phyloP scores from a whole-genome alignment of 2,329 filamentous ascomycete genomes.

The Xylariaceae sp. region DNA sequence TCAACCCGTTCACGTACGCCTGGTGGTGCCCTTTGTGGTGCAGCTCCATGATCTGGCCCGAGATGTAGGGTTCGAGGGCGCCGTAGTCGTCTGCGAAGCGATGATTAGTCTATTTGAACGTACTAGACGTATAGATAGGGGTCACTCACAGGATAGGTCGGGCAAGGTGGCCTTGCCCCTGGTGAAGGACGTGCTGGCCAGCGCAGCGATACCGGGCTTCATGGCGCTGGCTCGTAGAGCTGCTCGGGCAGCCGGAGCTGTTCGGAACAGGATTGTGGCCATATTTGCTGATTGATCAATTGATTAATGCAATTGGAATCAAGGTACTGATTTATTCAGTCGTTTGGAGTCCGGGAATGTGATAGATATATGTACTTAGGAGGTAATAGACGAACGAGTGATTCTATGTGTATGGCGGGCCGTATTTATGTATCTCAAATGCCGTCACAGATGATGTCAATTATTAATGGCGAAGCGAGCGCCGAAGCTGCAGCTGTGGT shows the following conservation, averaged over 20 bases:
- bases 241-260: slow-evolving; percentile 67
- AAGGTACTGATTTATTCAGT: background rate
- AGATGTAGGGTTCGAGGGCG: slow-evolving; percentile 81
- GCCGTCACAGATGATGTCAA: slow-evolving; percentile 18
- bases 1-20: slow-evolving; percentile 79
- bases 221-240: slow-evolving; percentile 70
- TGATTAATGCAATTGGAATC: background rate
- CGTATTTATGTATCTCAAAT: slow-evolving; percentile 4
- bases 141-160: slow-evolving; percentile 72
- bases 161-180: slow-evolving; percentile 92
- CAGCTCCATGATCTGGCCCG: slow-evolving; percentile 82
- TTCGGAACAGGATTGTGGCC: slow-evolving; percentile 76
- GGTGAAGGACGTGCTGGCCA: slow-evolving; percentile 75
- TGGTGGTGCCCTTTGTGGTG: slow-evolving; percentile 84
- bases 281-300: slow-evolving; percentile 48
- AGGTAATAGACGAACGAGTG: background rate
- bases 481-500: background rate
- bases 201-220: slow-evolving; percentile 61
- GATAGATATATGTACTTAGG: background rate
- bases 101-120: slow-evolving; percentile 1
- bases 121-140: background rate
- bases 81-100: slow-evolving; percentile 82
- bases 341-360: background rate
- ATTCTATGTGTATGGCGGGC: too few species aligned
- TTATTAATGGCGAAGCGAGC: slow-evolving; percentile 9